Percentiles rank a stretch among this genome's conserved stretches.
phyloP scores from a whole-genome alignment of 768 basidiomycete genomes.

The Dioszegia crocea region DNA sequence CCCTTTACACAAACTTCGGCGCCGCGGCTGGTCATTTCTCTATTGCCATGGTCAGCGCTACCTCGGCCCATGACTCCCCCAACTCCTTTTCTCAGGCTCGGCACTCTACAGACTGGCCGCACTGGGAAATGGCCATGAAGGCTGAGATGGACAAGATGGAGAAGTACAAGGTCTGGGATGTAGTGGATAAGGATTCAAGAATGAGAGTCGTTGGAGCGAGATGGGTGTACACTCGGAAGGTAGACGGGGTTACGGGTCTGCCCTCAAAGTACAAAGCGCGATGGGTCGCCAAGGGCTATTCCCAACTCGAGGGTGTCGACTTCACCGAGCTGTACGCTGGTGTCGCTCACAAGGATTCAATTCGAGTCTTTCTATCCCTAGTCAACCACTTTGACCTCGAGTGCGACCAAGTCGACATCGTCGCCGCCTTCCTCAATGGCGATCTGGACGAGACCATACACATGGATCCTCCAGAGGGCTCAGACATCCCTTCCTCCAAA shows the following conservation, averaged over 20 bases:
- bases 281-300: slow-evolving; percentile 17
- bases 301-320: too few relatives aligned
- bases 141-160: slow-evolving; percentile 6
- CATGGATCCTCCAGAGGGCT: slow-evolving; percentile 8
- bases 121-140: slow-evolving; percentile 3
- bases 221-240: slow-evolving; percentile 8
- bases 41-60: neutral
- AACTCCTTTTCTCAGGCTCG: neutral
- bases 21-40: neutral
- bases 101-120: neutral
- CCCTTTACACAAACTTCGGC: too few relatives aligned
- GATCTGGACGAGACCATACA: slow-evolving; percentile 12
- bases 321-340: neutral
- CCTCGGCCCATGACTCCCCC: neutral
- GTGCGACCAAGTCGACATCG: slow-evolving; percentile 17
- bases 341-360: neutral
- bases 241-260: neutral
- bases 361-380: neutral
- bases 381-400: neutral
- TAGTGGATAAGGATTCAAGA: neutral
- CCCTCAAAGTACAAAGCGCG: slow-evolving; percentile 18
- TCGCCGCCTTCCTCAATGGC: slow-evolving; percentile 23
- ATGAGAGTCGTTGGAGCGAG: neutral
- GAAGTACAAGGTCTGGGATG: slow-evolving; percentile 1
- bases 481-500: neutral